A percentile compares a stretch with the other conserved stretches of the same genome.
These are phyloP conservation scores for Annulohypoxylon nitens DNA, from an alignment of 495 filamentous ascomycete species.

Conservation along the genomic window DNA sequence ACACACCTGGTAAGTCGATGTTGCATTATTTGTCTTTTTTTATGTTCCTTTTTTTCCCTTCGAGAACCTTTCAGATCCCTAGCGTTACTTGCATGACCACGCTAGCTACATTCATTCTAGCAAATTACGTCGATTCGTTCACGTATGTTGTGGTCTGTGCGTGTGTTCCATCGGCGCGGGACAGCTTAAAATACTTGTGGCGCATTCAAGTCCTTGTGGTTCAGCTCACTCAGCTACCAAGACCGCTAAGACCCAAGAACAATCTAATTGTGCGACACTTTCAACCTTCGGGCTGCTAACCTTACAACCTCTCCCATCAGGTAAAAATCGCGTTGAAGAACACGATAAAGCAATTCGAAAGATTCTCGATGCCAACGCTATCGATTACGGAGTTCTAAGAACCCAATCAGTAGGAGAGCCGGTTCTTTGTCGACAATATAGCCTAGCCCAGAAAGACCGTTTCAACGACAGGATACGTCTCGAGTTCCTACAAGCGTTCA, in stretches of 20 bases:
- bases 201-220: conserved; percentile 18
- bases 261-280: background rate
- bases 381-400: conserved; percentile 26
- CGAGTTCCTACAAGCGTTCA: conserved; percentile 44
- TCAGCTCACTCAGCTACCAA: conserved; percentile 15
- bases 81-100: conserved; percentile 3
- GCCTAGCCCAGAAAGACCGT: conserved; percentile 33
- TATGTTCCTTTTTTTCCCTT: background rate
- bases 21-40: conserved; percentile 12
- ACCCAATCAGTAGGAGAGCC: conserved; percentile 4
- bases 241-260: background rate
- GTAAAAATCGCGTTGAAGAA: conserved; percentile 13
- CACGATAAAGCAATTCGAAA: conserved; percentile 36
- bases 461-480: conserved; percentile 36
- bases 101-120: conserved; percentile 4
- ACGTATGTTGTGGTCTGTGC: background rate
- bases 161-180: background rate
- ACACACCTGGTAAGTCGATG: conserved; percentile 30
- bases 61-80: background rate
- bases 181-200: conserved; percentile 1
- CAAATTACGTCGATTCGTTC: background rate
- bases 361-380: conserved; percentile 18
- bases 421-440: conserved; percentile 43
- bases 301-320: conserved; percentile 17
- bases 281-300: conserved; percentile 30